These are phyloP conservation scores for Cetraspora pellucida DNA, from an alignment of 192 early-diverging fungal genomes.

Conservation along the genomic window DNA sequence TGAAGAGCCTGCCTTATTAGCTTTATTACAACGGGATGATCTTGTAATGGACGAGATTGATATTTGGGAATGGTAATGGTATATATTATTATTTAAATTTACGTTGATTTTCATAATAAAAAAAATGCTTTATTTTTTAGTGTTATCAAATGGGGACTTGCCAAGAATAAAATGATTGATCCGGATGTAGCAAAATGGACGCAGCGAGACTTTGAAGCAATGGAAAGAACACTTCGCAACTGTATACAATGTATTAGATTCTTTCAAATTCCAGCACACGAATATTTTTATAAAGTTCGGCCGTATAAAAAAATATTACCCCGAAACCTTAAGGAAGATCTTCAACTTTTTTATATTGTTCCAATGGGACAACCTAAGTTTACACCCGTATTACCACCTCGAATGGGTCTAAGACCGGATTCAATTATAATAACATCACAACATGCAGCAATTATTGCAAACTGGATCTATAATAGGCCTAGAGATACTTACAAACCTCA, in stretches of 20 bases:
- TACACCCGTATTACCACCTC: not conserved
- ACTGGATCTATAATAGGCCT: slow-evolving; percentile 12
- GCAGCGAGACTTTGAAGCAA: not conserved
- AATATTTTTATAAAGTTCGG: slow-evolving; percentile 23
- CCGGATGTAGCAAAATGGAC: not conserved
- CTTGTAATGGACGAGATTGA: slow-evolving; percentile 17
- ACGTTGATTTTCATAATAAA: too few relatives aligned
- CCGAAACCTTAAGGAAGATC: not conserved
- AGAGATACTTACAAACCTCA: not conserved
- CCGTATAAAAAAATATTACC: slow-evolving; percentile 20
- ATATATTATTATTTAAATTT: too few relatives aligned
- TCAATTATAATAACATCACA: not conserved
- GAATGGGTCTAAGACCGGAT: not conserved
- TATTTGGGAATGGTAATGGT: slow-evolving; percentile 4
- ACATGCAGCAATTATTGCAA: not conserved
- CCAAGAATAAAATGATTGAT: not conserved
- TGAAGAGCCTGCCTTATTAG: not conserved
- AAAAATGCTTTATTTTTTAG: too few relatives aligned
- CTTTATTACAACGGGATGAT: slow-evolving; percentile 16
- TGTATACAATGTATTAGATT: slow-evolving; percentile 15
- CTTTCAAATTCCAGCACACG: slow-evolving; percentile 17
- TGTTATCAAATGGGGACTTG: slow-evolving; percentile 18
- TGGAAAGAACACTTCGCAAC: not conserved
- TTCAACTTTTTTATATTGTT: not conserved
- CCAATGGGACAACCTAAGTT: not conserved